These are phyloP conservation scores for Eimeria sp. DNA, from an alignment of 169 alveolate species.

Conservation along the genomic window DNA sequence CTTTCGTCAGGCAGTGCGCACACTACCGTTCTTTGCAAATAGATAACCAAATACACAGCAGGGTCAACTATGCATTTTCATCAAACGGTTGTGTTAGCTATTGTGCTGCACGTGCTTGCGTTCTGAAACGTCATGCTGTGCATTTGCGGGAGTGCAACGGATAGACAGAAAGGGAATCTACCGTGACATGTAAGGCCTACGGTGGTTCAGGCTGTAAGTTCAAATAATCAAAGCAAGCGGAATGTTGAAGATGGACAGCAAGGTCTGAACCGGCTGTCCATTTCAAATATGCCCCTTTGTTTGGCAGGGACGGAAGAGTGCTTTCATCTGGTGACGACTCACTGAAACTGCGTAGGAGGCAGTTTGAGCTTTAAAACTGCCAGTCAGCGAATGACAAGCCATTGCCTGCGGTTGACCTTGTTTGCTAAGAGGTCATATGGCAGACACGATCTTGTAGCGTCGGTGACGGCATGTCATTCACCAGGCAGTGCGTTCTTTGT, in stretches of 20 bases:
- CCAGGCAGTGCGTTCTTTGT: background rate
- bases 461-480: background rate
- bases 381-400: background rate
- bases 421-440: background rate
- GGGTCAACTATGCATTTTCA: too few relatives aligned
- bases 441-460: background rate
- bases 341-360: background rate
- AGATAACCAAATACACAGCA: too few relatives aligned
- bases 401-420: background rate
- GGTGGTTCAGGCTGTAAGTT: background rate
- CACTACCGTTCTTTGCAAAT: too few relatives aligned
- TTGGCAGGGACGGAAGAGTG: too few relatives aligned
- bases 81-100: too few relatives aligned
- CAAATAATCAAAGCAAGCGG: background rate
- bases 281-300: too few relatives aligned
- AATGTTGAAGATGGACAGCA: too few relatives aligned
- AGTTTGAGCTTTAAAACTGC: background rate
- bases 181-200: background rate
- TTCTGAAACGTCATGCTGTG: background rate
- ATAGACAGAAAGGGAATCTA: background rate
- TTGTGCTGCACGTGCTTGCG: too few relatives aligned
- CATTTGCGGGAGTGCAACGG: background rate
- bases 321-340: background rate
- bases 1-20: too few relatives aligned
- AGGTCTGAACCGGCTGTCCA: too few relatives aligned